A percentile compares a stretch with the other conserved stretches of the same genome.
Conservation (phyloP, 371 early-diverging fungal genomes). For the Apophysomyces ossiformis region DNA sequence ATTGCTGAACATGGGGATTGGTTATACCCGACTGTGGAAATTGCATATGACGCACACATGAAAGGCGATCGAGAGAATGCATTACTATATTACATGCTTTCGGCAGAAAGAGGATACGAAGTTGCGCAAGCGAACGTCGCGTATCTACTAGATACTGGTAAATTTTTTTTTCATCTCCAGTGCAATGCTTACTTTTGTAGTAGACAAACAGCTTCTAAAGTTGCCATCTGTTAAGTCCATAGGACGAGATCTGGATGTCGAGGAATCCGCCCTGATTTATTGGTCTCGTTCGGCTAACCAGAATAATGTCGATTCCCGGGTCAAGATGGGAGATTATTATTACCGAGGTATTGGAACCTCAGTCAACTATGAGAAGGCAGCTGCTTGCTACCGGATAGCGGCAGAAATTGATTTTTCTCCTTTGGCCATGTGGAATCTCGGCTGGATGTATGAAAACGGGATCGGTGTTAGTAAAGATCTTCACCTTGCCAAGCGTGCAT, state of each 20-base stretch:
- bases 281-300: conserved; percentile 98
- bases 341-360: conserved; percentile 85
- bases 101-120: conserved; percentile 88
- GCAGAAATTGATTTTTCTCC: conserved; percentile 81
- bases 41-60: conserved; percentile 58
- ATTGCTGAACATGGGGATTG: conserved; percentile 89
- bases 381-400: conserved; percentile 86
- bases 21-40: conserved; percentile 67
- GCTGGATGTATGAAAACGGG: conserved; percentile 98
- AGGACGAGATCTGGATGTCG: conserved; percentile 24
- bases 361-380: conserved; percentile 76
- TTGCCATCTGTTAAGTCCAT: conserved; percentile 13
- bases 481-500: conserved; percentile 91
- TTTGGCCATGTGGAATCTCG: conserved; percentile 95
- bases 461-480: conserved; percentile 86
- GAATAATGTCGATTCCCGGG: conserved; percentile 85
- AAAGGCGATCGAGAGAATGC: conserved; percentile 75
- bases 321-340: conserved; percentile 94
- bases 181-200: neutral
- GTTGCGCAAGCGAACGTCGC: conserved; percentile 88
- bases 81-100: conserved; percentile 71
- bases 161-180: neutral
- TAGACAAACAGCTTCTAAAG: conserved; percentile 24
- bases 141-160: conserved; percentile 82
- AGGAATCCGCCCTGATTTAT: conserved; percentile 74